Conservation (phyloP, 495 filamentous ascomycete species). For the Annulohypoxylon bovei region DNA sequence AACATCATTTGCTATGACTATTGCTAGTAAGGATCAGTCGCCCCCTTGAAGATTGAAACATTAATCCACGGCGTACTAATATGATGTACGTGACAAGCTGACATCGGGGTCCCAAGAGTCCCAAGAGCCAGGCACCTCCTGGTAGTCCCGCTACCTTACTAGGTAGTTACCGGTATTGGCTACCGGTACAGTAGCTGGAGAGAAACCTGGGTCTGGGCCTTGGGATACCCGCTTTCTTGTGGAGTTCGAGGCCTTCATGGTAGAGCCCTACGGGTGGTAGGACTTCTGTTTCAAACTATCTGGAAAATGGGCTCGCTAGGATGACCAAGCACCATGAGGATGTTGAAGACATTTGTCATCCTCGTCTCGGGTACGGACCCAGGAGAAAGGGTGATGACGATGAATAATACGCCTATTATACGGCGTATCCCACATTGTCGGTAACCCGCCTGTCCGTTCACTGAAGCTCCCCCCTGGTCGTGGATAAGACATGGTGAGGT, state of each 20-base stretch:
- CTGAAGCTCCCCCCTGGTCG: slow-evolving; percentile 6
- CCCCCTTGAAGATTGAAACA: slow-evolving; percentile 31
- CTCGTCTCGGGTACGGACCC: slow-evolving; percentile 1
- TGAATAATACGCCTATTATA: slow-evolving; percentile 12
- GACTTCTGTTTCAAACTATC: slow-evolving; percentile 25
- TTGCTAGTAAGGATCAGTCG: slow-evolving; percentile 31
- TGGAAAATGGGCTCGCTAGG: slow-evolving; percentile 18
- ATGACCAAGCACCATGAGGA: slow-evolving; percentile 16
- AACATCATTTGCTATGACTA: slow-evolving; percentile 19
- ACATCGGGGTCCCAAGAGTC: slow-evolving; percentile 33
- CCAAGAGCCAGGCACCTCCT: slow-evolving; percentile 38
- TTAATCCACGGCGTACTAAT: slow-evolving; percentile 28
- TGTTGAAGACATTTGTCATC: slow-evolving; percentile 11
- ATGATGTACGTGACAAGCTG: slow-evolving; percentile 43
- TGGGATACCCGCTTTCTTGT: slow-evolving; percentile 37
- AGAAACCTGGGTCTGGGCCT: slow-evolving; percentile 26
- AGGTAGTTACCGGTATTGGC: slow-evolving; percentile 36
- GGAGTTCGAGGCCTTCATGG: slow-evolving; percentile 27
- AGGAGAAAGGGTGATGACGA: slow-evolving; percentile 10
- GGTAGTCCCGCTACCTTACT: slow-evolving; percentile 16
- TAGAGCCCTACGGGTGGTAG: slow-evolving; percentile 35
- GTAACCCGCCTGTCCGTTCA: slow-evolving; percentile 14
- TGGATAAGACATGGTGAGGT: neutral
- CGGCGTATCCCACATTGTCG: slow-evolving; percentile 24
- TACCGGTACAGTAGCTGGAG: slow-evolving; percentile 24